Evolutionary conservation across 2,329 filamentous ascomycete species (phyloP).

Genomic region (Claviceps paspali): DNA sequence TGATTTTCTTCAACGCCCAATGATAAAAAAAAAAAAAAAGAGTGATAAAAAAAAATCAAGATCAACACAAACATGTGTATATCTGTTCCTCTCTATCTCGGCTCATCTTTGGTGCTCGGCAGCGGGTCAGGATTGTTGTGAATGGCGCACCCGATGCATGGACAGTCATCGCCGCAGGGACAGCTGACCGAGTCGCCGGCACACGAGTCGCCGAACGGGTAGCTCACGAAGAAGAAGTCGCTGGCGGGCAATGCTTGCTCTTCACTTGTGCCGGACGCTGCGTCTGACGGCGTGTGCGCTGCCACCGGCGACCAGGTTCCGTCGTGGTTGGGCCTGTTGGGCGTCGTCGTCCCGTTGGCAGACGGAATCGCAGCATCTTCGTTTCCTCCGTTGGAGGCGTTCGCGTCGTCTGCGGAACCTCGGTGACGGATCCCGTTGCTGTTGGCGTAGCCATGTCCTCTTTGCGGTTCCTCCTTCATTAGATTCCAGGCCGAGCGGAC

Average conservation of each 20-base stretch:
- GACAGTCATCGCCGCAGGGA: conserved; percentile 43
- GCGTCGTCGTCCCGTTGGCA: conserved; percentile 9
- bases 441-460: conserved; percentile 8
- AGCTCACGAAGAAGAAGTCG: conserved; percentile 46
- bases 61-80: too few relatives aligned
- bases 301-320: conserved; percentile 22
- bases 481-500: conserved; percentile 32
- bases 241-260: conserved; percentile 35
- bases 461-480: conserved; percentile 21
- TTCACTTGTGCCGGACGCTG: conserved; percentile 28
- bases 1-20: too few relatives aligned
- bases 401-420: conserved; percentile 11
- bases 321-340: conserved; percentile 5
- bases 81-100: not conserved
- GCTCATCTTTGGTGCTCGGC: not conserved
- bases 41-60: not conserved
- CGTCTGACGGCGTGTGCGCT: conserved; percentile 32
- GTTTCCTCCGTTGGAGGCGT: conserved; percentile 11
- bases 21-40: not conserved
- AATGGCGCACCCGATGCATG: conserved; percentile 41
- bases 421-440: conserved; percentile 3
- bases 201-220: conserved; percentile 33
- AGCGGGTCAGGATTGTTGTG: conserved; percentile 22
- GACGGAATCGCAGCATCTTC: conserved; percentile 10
- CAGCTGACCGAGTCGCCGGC: conserved; percentile 34